These are phyloP conservation scores for Fusarium pseudograminearum DNA, from an alignment of 2,329 filamentous ascomycete genomes.

Conservation along the genomic window DNA sequence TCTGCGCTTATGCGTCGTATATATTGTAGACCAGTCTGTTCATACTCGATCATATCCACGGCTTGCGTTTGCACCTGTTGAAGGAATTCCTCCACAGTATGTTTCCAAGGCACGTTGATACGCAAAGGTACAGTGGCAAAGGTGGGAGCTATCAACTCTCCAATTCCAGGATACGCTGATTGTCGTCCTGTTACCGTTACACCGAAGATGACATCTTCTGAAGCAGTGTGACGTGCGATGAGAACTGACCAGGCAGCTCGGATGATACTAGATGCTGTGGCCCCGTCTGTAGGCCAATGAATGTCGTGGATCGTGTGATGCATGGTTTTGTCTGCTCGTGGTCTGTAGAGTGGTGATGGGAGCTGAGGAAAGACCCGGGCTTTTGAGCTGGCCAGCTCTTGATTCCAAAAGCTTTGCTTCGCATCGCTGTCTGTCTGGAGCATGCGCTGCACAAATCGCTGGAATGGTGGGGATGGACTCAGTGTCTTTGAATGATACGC, in stretches of 20 bases:
- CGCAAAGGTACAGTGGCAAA: background rate
- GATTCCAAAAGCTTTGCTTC: no score
- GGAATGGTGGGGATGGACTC: background rate
- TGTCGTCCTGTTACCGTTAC: background rate
- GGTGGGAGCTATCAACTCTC: background rate
- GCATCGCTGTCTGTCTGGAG: no score
- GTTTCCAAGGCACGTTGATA: background rate
- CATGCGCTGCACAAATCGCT: no score
- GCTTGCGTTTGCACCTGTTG: background rate
- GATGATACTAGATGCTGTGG: background rate
- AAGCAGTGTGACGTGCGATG: background rate
- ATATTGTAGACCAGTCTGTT: background rate
- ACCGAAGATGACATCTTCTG: background rate
- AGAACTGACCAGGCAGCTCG: background rate
- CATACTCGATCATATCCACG: background rate
- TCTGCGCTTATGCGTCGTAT: background rate
- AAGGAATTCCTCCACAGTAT: background rate
- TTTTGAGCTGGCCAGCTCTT: no score
- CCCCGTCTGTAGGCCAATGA: background rate
- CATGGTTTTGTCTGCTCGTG: background rate
- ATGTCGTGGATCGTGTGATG: background rate
- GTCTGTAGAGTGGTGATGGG: background rate
- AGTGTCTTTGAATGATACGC: no score
- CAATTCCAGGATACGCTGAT: background rate
- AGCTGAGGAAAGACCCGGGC: no score